Conservation (phyloP, 2,329 filamentous ascomycete species). For the Diaporthe nobilis region DNA sequence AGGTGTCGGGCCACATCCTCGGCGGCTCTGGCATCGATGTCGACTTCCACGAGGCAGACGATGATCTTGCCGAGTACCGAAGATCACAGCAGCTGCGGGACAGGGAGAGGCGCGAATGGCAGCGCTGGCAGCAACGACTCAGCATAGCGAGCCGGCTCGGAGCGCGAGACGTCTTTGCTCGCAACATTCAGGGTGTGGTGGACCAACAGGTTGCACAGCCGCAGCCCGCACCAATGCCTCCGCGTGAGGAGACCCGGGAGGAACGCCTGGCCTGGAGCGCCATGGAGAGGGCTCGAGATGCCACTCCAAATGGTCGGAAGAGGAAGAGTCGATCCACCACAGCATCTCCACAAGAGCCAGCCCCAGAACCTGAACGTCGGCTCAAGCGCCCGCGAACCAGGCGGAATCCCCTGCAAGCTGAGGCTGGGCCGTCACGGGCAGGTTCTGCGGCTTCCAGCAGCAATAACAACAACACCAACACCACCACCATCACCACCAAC, state of each 20-base stretch:
- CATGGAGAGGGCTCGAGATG: constrained; percentile 82
- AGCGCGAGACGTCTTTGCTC: constrained; percentile 79
- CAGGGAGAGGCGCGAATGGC: constrained; percentile 69
- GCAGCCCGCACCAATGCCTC: constrained; percentile 56
- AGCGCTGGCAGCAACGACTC: constrained; percentile 87
- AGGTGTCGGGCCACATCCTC: constrained; percentile 72
- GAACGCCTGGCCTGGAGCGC: constrained; percentile 91
- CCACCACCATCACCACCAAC: constrained; percentile 8
- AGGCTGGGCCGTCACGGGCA: constrained; percentile 57
- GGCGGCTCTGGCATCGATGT: constrained; percentile 82
- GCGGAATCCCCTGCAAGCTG: constrained; percentile 67
- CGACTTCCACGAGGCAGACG: constrained; percentile 88
- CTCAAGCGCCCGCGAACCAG: constrained; percentile 89
- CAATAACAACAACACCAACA: constrained; percentile 19
- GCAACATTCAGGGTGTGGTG: constrained; percentile 69
- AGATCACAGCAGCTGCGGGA: constrained; percentile 67
- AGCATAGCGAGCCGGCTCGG: constrained; percentile 86
- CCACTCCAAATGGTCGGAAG: constrained; percentile 72
- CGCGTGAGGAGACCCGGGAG: constrained; percentile 78
- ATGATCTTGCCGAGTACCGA: constrained; percentile 66
- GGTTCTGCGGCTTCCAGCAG: constrained; percentile 40
- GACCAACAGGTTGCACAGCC: constrained; percentile 67
- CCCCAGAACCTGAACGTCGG: constrained; percentile 82
- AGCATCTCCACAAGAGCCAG: constrained; percentile 77
- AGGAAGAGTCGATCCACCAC: constrained; percentile 80